These are phyloP conservation scores for Dendrocalamus sinicus DNA, from an alignment of 176 grass and related monocot genomes.

Conservation along the genomic window DNA sequence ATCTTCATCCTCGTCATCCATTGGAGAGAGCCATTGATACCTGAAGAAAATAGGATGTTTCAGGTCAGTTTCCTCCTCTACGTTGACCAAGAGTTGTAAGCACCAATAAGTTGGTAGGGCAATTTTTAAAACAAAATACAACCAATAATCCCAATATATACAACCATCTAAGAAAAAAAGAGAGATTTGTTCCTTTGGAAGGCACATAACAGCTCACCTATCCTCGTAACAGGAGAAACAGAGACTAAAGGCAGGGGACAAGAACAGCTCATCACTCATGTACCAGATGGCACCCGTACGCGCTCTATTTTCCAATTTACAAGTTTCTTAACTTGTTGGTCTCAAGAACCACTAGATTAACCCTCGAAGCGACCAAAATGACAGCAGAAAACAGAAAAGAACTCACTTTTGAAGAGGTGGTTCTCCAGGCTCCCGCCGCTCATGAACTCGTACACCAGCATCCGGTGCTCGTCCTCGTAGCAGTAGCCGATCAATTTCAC, in stretches of 20 bases:
- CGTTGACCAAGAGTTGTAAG: slow-evolving; percentile 1
- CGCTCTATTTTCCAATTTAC: neutral
- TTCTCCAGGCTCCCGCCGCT: slow-evolving; percentile 72
- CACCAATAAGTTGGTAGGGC: neutral
- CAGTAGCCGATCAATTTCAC: slow-evolving; percentile 84
- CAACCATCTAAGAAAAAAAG: slow-evolving; percentile 7
- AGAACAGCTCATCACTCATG: slow-evolving; percentile 28
- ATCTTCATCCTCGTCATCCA: slow-evolving; percentile 78
- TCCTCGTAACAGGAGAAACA: neutral
- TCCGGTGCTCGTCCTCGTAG: slow-evolving; percentile 72
- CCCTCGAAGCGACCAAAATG: slow-evolving; percentile 5
- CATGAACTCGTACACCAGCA: slow-evolving; percentile 91
- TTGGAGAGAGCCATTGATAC: slow-evolving; percentile 46
- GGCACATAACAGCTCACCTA: slow-evolving; percentile 34
- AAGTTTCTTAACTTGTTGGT: slow-evolving; percentile 24
- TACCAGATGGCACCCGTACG: slow-evolving; percentile 9
- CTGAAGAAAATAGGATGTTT: slow-evolving; percentile 44
- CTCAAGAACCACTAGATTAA: slow-evolving; percentile 1
- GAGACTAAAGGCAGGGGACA: slow-evolving; percentile 14
- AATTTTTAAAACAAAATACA: neutral
- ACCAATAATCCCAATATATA: neutral
- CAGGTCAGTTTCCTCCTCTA: slow-evolving; percentile 43
- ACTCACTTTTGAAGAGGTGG: slow-evolving; percentile 91
- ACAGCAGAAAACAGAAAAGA: slow-evolving; percentile 7
- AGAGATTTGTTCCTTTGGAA: neutral